phyloP scores from a whole-genome alignment of 31 red algal species.

The Asparagopsis taxiformis region DNA sequence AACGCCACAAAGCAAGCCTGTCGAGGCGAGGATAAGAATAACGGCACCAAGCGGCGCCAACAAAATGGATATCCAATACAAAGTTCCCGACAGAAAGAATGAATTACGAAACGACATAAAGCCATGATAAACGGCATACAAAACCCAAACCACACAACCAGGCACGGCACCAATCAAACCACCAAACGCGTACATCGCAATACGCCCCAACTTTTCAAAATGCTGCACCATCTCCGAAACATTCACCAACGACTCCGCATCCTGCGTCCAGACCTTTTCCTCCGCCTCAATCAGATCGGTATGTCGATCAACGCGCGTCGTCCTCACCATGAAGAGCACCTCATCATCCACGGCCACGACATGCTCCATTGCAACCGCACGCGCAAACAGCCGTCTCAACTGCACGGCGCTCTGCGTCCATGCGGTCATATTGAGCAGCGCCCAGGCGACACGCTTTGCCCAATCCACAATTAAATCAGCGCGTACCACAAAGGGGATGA shows the following conservation, averaged over 20 bases:
- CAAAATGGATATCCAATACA: slow-evolving; percentile 26
- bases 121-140: slow-evolving; percentile 24
- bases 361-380: slow-evolving; percentile 6
- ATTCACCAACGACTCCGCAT: slow-evolving; percentile 20
- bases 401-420: slow-evolving; percentile 44
- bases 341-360: slow-evolving; percentile 7
- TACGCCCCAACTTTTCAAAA: slow-evolving; percentile 40
- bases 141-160: slow-evolving; percentile 14
- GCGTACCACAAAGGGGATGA: slow-evolving; percentile 47
- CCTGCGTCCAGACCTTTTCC: slow-evolving; percentile 31
- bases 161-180: slow-evolving; percentile 16
- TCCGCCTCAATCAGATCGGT: slow-evolving; percentile 2
- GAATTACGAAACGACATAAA: slow-evolving; percentile 4
- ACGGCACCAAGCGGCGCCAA: slow-evolving; percentile 34
- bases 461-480: slow-evolving; percentile 49
- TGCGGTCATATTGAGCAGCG: slow-evolving; percentile 34
- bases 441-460: slow-evolving; percentile 55
- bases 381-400: slow-evolving; percentile 15
- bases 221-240: slow-evolving; percentile 26
- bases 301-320: not conserved
- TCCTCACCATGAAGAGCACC: not conserved
- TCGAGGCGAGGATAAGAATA: slow-evolving; percentile 17
- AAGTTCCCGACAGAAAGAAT: not conserved
- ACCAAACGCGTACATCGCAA: slow-evolving; percentile 36
- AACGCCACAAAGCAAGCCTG: slow-evolving; percentile 25